Conservation (phyloP, 2,329 filamentous ascomycete genomes). For the Penicillium sp. region DNA sequence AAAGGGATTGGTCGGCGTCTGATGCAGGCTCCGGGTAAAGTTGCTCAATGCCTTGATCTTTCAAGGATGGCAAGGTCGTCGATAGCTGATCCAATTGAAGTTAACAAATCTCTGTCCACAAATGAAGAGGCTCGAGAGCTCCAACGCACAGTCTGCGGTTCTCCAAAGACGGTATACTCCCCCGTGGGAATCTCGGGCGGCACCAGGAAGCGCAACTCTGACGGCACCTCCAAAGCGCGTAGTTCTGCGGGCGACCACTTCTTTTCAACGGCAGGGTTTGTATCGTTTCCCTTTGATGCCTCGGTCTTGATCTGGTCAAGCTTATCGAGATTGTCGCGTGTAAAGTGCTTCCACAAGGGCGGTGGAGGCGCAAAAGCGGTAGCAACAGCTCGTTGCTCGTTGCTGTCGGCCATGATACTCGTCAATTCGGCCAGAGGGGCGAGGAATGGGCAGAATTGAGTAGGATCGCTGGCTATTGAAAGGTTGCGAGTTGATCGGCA, state of each 20-base stretch:
- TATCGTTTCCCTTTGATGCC: slow-evolving; percentile 33
- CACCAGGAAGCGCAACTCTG: slow-evolving; percentile 75
- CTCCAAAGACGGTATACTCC: slow-evolving; percentile 76
- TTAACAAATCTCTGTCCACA: slow-evolving; percentile 7
- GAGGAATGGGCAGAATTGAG: background rate
- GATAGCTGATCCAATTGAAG: slow-evolving; percentile 44
- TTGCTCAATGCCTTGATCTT: slow-evolving; percentile 71
- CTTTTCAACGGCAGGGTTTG: slow-evolving; percentile 34
- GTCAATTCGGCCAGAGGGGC: background rate
- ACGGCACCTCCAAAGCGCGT: slow-evolving; percentile 58
- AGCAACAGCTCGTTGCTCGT: slow-evolving; percentile 51
- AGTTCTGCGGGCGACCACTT: slow-evolving; percentile 41
- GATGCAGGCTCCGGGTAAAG: slow-evolving; percentile 61
- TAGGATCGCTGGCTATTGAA: background rate
- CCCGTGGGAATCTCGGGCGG: slow-evolving; percentile 76
- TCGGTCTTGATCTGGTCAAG: slow-evolving; percentile 56
- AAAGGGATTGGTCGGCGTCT: slow-evolving; percentile 57
- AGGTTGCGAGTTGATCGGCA: background rate
- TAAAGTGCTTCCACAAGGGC: slow-evolving; percentile 88
- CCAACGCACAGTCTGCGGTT: slow-evolving; percentile 59
- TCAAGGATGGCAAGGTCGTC: slow-evolving; percentile 67
- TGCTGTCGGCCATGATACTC: slow-evolving; percentile 62
- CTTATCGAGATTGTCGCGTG: slow-evolving; percentile 69
- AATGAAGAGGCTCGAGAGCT: background rate
- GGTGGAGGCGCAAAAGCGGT: slow-evolving; percentile 84